Percentiles rank a stretch among this genome's conserved stretches.
phyloP scores from a whole-genome alignment of 192 early-diverging fungal species.

The Kappamyces sp. region DNA sequence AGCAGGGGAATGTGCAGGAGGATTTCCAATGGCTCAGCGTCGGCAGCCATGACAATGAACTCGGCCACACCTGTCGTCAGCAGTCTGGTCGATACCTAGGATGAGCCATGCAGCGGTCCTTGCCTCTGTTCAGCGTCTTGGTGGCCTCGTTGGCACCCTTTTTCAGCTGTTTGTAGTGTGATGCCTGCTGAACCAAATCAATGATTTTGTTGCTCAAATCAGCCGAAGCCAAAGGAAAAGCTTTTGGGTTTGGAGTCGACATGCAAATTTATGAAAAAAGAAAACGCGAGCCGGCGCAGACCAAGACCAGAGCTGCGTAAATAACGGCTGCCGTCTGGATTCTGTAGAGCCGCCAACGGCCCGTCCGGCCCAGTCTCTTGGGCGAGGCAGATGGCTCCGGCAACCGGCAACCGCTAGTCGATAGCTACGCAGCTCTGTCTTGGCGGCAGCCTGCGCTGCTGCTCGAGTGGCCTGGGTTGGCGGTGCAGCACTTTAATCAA shows the following conservation, averaged over 20 bases:
- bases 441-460: too few species aligned
- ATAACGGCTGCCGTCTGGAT: too few species aligned
- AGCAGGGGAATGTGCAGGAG: conserved; percentile 93
- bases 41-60: conserved; percentile 98
- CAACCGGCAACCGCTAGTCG: too few species aligned
- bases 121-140: conserved; percentile 92
- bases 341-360: too few species aligned
- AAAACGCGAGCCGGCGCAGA: background rate
- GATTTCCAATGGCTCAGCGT: conserved; percentile 97
- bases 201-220: conserved; percentile 85
- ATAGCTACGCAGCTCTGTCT: too few species aligned
- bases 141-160: conserved; percentile 99
- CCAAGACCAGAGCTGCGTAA: too few species aligned
- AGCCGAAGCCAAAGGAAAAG: conserved; percentile 89
- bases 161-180: conserved; percentile 99
- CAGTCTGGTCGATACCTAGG: too few species aligned
- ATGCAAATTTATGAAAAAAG: conserved; percentile 1
- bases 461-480: too few species aligned
- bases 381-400: too few species aligned
- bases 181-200: conserved; percentile 97
- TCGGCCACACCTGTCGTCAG: conserved; percentile 72
- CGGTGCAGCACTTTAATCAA: too few species aligned
- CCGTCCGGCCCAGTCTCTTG: too few species aligned
- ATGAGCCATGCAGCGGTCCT: too few species aligned
- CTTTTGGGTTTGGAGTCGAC: conserved; percentile 51